Base-by-base conservation (phyloP, 192 early-diverging fungal genomes). In the Neocallimastix lanati region DNA sequence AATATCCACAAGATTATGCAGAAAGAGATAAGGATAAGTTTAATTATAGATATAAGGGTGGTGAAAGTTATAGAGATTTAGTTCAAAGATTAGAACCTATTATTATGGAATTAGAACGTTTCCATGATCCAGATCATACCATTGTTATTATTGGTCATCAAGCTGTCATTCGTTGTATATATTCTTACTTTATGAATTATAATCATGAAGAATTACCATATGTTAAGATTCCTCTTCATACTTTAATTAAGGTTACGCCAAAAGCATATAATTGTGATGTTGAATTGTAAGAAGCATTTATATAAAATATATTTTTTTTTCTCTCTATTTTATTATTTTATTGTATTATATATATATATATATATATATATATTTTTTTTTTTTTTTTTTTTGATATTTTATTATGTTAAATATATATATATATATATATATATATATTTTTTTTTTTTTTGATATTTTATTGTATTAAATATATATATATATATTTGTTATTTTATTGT, bases 71-170 rank as follows among this genome's bases (percentile, higher is more conserved):
- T 83, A 89, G 94, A 16, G 96, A 98, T 85, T 92, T 99, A 21
- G 98, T 99, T 14, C 86, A 95, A 81, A 90, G 96, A 35, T 83
- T 99, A 35, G 98, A 99, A 85, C 98, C 98, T 3, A 94, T 99
- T 78, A 99, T 98, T 79, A 95, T 99, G 95, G 98, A 99, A 83
- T 88, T 99, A 58, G 33, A 36, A 12, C 58, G 33, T 18, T 37
- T 80, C 77, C 85, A 88, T 78, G 89, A 90, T 77, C 83, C 81
- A 2, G 81, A 87, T 84, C 93, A 96, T 82, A 93, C 94, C 80
- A 97, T 98, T 78, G 86, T 98, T 80, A 98, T 98, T 77, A 90
- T 98, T 82, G 95, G 95, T 27, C 98, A 99, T 83, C 98, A 99
- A 80, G 98, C 97, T 1, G 96, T 99, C 35, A 86, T 99, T 81